These are phyloP conservation scores for Cryptococcus jaspeensis DNA, from an alignment of 1,284 basidiomycete genomes.

Conservation along the genomic window DNA sequence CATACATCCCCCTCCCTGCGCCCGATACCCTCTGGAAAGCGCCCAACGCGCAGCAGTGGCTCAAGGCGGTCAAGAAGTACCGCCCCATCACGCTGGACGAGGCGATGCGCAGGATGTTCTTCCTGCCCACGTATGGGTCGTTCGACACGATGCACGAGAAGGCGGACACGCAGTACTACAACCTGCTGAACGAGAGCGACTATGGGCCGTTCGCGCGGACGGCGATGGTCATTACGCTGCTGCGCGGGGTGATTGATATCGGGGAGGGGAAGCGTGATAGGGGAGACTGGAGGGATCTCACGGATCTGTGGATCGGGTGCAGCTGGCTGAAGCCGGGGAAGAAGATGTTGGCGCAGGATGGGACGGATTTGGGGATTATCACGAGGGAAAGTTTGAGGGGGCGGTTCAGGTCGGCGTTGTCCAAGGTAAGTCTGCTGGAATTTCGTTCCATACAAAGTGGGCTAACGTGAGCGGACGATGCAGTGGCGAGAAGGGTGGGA, in stretches of 20 bases:
- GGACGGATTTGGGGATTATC: constrained; percentile 33
- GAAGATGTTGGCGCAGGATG: constrained; percentile 33
- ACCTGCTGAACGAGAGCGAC: constrained; percentile 40
- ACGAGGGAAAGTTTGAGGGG: constrained; percentile 32
- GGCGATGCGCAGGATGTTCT: constrained; percentile 47
- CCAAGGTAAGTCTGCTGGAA: constrained; percentile 30
- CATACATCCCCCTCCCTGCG: constrained; percentile 50
- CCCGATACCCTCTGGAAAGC: constrained; percentile 53
- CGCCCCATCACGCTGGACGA: constrained; percentile 45
- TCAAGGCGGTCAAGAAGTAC: constrained; percentile 37
- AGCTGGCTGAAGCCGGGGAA: constrained; percentile 33
- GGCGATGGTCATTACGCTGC: constrained; percentile 48
- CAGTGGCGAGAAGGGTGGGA: constrained; percentile 54
- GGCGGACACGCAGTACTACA: constrained; percentile 38
- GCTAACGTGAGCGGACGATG: constrained; percentile 3
- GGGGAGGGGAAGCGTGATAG: constrained; percentile 51
- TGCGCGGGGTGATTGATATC: constrained; percentile 51
- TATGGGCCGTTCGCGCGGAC: constrained; percentile 53
- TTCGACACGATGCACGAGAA: constrained; percentile 41
- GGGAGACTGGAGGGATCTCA: constrained; percentile 51
- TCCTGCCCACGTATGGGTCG: constrained; percentile 37
- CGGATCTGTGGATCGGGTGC: constrained; percentile 46
- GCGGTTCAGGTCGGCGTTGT: constrained; percentile 40
- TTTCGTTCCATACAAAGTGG: not conserved
- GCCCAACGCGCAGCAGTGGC: constrained; percentile 47